phyloP scores from a whole-genome alignment of 257 asterid genomes.

The Datura wrightii region DNA sequence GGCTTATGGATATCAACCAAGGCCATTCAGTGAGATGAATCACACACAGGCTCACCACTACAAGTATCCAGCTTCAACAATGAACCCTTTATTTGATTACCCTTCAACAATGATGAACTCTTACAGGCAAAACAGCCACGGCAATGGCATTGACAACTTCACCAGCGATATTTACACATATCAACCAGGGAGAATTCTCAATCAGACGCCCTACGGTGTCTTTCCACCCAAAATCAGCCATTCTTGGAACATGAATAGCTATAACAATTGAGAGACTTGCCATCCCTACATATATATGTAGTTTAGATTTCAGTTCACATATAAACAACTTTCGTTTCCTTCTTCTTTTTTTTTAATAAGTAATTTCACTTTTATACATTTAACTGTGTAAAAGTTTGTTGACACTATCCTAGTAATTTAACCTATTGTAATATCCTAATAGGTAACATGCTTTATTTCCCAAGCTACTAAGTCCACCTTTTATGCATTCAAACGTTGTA shows the following conservation, averaged over 20 bases:
- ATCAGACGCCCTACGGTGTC: constrained; percentile 34
- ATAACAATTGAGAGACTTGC: constrained; percentile 20
- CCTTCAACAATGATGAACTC: constrained; percentile 39
- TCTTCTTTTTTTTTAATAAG: neutral
- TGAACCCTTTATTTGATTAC: constrained; percentile 29
- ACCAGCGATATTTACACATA: constrained; percentile 34
- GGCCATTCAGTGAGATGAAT: constrained; percentile 37
- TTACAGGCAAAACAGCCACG: constrained; percentile 37
- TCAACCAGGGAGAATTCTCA: constrained; percentile 35
- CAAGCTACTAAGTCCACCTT: neutral
- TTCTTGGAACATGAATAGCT: constrained; percentile 25
- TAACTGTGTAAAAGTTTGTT: neutral
- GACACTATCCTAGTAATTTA: neutral
- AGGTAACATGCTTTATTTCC: neutral
- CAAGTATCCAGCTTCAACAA: constrained; percentile 41
- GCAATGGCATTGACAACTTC: constrained; percentile 32
- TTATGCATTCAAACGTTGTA: neutral
- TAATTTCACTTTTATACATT: neutral
- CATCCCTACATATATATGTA: neutral
- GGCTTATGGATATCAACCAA: constrained; percentile 34
- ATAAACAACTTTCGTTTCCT: neutral
- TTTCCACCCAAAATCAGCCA: constrained; percentile 27
- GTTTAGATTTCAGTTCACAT: neutral
- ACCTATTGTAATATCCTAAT: neutral
- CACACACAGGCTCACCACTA: constrained; percentile 42